phyloP scores from a whole-genome alignment of 176 grass and related monocot genomes.

The Leersia perrieri region DNA sequence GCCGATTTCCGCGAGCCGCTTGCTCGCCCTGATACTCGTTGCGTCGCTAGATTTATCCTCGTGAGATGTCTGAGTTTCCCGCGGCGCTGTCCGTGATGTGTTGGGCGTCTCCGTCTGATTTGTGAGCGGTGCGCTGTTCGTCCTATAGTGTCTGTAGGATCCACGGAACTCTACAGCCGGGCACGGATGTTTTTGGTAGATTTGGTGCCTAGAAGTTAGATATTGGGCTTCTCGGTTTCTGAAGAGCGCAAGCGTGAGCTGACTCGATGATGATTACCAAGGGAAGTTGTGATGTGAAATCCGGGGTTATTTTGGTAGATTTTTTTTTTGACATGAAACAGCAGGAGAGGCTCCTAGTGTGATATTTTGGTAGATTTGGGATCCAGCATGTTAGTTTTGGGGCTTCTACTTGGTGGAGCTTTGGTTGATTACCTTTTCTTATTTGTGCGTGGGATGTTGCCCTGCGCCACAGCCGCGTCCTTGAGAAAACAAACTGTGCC shows the following conservation, averaged over 20 bases:
- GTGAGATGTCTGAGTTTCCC: neutral
- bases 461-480: neutral
- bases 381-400: neutral
- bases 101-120: neutral
- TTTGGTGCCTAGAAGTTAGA: constrained; percentile 22
- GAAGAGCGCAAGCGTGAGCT: neutral
- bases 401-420: neutral
- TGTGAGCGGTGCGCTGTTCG: constrained; percentile 11
- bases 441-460: neutral
- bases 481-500: neutral
- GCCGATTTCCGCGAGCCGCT: neutral
- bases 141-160: neutral
- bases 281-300: neutral
- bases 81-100: neutral
- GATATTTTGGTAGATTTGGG: neutral
- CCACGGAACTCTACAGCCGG: neutral
- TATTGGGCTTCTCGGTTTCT: neutral
- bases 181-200: neutral
- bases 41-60: neutral
- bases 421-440: neutral
- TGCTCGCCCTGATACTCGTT: too few species aligned
- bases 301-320: neutral
- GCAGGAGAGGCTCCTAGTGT: too few species aligned
- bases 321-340: too few species aligned
- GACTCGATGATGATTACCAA: constrained; percentile 3